Conservation (phyloP, 2,329 filamentous ascomycete genomes). For the Dactylellina leptospora region DNA sequence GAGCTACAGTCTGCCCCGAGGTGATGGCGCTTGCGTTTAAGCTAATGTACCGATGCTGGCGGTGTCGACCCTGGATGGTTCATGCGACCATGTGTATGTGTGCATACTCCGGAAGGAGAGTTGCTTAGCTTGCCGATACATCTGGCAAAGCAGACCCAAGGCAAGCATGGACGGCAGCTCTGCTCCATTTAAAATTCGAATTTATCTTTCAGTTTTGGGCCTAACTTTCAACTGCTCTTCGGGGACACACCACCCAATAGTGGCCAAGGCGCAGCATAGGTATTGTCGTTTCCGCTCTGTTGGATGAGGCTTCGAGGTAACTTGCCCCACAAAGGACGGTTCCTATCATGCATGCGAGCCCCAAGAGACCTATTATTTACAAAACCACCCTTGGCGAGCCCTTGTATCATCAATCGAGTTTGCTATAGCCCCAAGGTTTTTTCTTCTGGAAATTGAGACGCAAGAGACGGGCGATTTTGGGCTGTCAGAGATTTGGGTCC, state of each 20-base stretch:
- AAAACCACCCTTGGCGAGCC: slow-evolving; percentile 16
- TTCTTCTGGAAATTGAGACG: slow-evolving; percentile 24
- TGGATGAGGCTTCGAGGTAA: slow-evolving; percentile 31
- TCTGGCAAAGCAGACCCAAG: slow-evolving; percentile 40
- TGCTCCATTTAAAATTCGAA: slow-evolving; percentile 35
- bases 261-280: slow-evolving; percentile 45
- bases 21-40: slow-evolving; percentile 47
- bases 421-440: slow-evolving; percentile 38
- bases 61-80: slow-evolving; percentile 29
- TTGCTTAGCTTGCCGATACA: slow-evolving; percentile 34
- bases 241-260: slow-evolving; percentile 24
- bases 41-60: slow-evolving; percentile 33
- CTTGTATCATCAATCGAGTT: slow-evolving; percentile 39
- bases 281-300: slow-evolving; percentile 13
- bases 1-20: slow-evolving; percentile 24
- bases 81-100: slow-evolving; percentile 29
- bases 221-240: slow-evolving; percentile 18
- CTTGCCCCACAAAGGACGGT: slow-evolving; percentile 21
- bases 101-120: slow-evolving; percentile 30
- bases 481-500: slow-evolving; percentile 33
- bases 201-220: slow-evolving; percentile 9
- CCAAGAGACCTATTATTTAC: slow-evolving; percentile 18
- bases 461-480: slow-evolving; percentile 23
- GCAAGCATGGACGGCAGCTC: slow-evolving; percentile 17
- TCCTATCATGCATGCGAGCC: slow-evolving; percentile 20